Conservation (phyloP, 352 stramenopile species). For the Globisporangium solare region DNA sequence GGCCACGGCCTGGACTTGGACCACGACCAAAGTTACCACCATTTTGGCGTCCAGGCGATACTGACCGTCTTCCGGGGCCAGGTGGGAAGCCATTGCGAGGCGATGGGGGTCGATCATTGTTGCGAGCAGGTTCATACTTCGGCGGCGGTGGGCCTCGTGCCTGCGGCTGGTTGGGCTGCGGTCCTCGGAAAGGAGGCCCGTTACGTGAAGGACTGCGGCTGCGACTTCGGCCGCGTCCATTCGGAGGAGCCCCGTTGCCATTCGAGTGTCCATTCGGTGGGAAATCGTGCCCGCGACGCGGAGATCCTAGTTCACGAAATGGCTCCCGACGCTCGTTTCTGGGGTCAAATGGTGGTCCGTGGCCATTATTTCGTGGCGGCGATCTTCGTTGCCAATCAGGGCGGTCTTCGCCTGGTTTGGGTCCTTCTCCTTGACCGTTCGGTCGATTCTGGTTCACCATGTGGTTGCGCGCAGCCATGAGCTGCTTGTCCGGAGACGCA, state of each 20-base stretch:
- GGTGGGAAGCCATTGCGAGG: conserved; percentile 2
- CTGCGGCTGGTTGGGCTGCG: conserved; percentile 3
- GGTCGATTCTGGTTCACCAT: conserved; percentile 5
- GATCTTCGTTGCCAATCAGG: conserved; percentile 8
- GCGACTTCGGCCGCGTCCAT: conserved; percentile 21
- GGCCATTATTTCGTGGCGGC: conserved; percentile 4
- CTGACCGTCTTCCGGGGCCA: neutral
- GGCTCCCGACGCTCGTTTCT: neutral
- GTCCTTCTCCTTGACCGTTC: conserved; percentile 4
- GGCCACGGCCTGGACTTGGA: conserved; percentile 1
- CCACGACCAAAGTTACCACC: neutral
- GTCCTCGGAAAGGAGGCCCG: conserved; percentile 12
- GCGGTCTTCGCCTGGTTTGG: neutral
- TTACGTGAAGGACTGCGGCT: conserved; percentile 34
- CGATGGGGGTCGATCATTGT: conserved; percentile 10
- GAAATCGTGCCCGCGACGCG: neutral
- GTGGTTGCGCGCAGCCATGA: conserved; percentile 18
- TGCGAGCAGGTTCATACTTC: conserved; percentile 9
- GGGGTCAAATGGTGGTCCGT: neutral
- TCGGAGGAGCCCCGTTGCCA: neutral
- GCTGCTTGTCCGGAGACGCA: conserved; percentile 22
- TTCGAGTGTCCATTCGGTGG: neutral
- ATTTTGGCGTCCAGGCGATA: conserved; percentile 2
- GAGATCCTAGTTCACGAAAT: conserved; percentile 6
- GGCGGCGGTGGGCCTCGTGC: conserved; percentile 5